Evolutionary conservation across 164 flowering plant species (phyloP).

Genomic region (Stephania cephalantha): DNA sequence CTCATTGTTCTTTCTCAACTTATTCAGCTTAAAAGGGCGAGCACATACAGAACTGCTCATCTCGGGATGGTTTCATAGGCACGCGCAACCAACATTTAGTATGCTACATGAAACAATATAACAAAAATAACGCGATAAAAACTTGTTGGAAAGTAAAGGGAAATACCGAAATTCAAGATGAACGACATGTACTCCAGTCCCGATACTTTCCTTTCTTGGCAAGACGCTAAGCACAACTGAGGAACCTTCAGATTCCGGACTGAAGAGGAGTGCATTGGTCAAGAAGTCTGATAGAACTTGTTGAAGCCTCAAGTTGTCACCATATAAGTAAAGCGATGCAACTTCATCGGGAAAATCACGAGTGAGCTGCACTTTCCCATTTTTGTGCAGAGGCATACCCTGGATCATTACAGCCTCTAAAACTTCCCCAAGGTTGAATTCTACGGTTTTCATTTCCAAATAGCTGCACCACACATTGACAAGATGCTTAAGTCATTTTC

Average conservation of each 20-base stretch:
- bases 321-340: slow-evolving; percentile 48
- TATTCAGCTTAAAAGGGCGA: not conserved
- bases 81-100: not conserved
- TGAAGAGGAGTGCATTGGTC: slow-evolving; percentile 48
- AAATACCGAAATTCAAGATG: slow-evolving; percentile 73
- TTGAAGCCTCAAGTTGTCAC: slow-evolving; percentile 81
- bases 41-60: not conserved
- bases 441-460: slow-evolving; percentile 35
- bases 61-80: not conserved
- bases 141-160: not conserved
- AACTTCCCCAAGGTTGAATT: slow-evolving; percentile 63
- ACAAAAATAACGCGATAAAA: not conserved
- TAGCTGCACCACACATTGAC: slow-evolving; percentile 35
- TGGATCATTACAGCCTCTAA: slow-evolving; percentile 57
- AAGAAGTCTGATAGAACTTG: slow-evolving; percentile 72
- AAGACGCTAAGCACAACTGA: slow-evolving; percentile 41
- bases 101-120: not conserved
- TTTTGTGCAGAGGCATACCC: slow-evolving; percentile 55
- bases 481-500: slow-evolving; percentile 8
- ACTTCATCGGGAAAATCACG: slow-evolving; percentile 49
- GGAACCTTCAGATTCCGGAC: slow-evolving; percentile 47
- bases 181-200: slow-evolving; percentile 51
- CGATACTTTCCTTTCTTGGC: slow-evolving; percentile 51
- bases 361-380: slow-evolving; percentile 46
- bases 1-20: not conserved